Evolutionary conservation across 2,329 filamentous ascomycete species (phyloP), one percentile per base, ranked within the genome.

Genomic region (Claviceps digitariae): DNA sequence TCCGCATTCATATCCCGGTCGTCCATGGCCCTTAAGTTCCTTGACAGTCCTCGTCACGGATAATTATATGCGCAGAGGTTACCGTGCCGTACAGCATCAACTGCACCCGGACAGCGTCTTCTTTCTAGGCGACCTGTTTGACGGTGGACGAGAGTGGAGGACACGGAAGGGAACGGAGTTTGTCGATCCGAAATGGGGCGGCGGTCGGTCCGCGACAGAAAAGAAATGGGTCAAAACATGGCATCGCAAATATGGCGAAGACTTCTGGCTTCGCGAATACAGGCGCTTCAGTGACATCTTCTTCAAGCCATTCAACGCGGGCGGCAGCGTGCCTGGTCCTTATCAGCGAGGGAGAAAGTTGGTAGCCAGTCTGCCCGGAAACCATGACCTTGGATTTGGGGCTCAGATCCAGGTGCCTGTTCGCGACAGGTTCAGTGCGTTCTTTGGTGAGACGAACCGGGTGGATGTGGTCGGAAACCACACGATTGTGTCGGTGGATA

Each of bases 381-480:
- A 98, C 63, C 93, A 98, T 65, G 93, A 98, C 65, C 68, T 97
- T 43, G 93, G 93, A 0, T 95, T 97, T 63, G 91, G 88, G 3
- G 82, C 82, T 23, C 86, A 90, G 46, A 83, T 98, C 48, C 88
- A 95, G 64, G 65, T 84, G 9, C 76, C 86, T 0, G 88, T 95
- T 36, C 80, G 90, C 51, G 77, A 93, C 61, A 77, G 93, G 17
- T 98, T 97, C 66, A 81, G 85, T 62, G 81, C 84, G 3, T 95
- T 84, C 64, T 97, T 98, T 69, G 93, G 93, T 4, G 84, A 93
- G 53, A 81, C 84, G n/a, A 97, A 96, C 67, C 78, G 88, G 9
- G 83, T 98, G 21, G 90, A 97, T 66, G 78, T 97, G 5, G 77
- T 97, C 52, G 93, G 88, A 13, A 98, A 98, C 64, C 93, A 98